Conservation (phyloP, 176 grass and related monocot species). For the Zea luxurians region DNA sequence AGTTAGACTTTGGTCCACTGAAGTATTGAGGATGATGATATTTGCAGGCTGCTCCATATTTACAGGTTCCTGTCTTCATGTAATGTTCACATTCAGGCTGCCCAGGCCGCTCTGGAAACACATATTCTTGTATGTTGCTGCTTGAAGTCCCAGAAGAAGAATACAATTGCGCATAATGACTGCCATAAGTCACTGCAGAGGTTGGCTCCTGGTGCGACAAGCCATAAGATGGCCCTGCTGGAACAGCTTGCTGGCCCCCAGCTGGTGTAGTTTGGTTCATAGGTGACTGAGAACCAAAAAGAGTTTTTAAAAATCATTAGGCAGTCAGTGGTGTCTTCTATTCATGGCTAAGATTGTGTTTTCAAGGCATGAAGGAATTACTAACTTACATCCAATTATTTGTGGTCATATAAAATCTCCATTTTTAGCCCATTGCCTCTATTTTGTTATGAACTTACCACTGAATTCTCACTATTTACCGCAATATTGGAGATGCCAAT, state of each 20-base stretch:
- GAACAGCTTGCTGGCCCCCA: constrained; percentile 62
- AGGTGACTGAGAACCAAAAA: constrained; percentile 47
- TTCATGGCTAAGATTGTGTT: not conserved
- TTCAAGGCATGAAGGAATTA: constrained; percentile 23
- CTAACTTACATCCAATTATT: not conserved
- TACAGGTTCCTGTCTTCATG: constrained; percentile 72
- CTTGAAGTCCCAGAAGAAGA: constrained; percentile 48
- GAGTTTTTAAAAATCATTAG: constrained; percentile 3
- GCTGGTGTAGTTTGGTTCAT: constrained; percentile 51
- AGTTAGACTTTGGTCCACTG: constrained; percentile 50
- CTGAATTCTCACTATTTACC: not conserved
- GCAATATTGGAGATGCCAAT: constrained; percentile 20
- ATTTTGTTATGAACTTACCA: constrained; percentile 15
- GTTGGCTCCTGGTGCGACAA: constrained; percentile 51
- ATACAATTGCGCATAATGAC: constrained; percentile 47
- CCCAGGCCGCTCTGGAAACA: constrained; percentile 64
- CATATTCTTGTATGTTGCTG: constrained; percentile 44
- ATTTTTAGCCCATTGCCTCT: not conserved
- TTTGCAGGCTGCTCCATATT: constrained; percentile 71
- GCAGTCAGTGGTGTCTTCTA: not conserved
- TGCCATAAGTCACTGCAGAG: constrained; percentile 37
- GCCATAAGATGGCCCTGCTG: constrained; percentile 56
- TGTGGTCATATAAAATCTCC: not conserved
- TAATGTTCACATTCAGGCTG: constrained; percentile 82
- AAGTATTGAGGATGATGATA: constrained; percentile 65